These are phyloP conservation scores for Neurospora tetrasperma DNA, from an alignment of 495 filamentous ascomycete species.

Conservation along the genomic window DNA sequence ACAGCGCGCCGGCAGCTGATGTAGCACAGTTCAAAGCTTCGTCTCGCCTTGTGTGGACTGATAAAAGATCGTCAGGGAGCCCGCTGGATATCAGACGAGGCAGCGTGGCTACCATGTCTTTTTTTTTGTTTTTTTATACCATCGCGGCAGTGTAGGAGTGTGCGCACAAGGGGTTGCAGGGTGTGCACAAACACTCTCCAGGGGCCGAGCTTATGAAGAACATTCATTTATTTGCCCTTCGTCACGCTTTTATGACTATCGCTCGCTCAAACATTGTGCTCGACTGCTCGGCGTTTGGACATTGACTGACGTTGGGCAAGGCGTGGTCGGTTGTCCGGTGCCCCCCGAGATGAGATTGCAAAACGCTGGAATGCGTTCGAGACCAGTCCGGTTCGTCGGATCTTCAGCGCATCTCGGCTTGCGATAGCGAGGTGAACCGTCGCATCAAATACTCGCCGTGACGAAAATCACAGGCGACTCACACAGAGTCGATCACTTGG, in stretches of 20 bases:
- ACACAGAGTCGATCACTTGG: not conserved
- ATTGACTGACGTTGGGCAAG: not conserved
- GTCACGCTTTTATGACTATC: not conserved
- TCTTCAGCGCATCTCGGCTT: not conserved
- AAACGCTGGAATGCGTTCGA: not conserved
- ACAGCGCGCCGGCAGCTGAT: not conserved
- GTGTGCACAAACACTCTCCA: not conserved
- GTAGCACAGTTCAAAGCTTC: not conserved
- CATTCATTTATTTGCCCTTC: not conserved
- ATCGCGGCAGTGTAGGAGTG: not conserved
- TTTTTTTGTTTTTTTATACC: not conserved
- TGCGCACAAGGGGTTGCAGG: not conserved
- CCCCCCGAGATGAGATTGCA: not conserved
- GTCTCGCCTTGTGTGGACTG: not conserved
- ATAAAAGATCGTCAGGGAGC: not conserved
- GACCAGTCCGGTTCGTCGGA: not conserved
- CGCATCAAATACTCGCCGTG: not conserved
- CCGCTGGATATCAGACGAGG: not conserved
- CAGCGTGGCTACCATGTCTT: not conserved
- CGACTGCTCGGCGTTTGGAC: not conserved
- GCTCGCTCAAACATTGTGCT: not conserved
- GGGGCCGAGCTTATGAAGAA: not conserved
- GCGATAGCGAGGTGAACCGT: not conserved
- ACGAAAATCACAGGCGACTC: not conserved
- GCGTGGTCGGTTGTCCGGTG: not conserved